These are phyloP conservation scores for Pulicaria dysenterica DNA, from an alignment of 129 eudicot species.

Conservation along the genomic window DNA sequence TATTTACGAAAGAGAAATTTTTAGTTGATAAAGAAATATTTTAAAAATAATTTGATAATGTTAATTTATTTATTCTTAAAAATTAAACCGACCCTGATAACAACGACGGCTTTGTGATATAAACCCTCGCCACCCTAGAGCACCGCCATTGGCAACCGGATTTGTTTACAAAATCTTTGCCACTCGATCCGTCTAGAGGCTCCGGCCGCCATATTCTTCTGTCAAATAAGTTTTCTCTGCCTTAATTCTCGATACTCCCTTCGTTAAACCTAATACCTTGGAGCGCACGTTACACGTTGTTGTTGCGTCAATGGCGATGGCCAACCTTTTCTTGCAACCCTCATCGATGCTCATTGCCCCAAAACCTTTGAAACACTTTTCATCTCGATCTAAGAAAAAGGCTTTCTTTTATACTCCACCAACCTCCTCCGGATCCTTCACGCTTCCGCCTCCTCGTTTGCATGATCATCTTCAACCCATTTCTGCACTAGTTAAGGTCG, in stretches of 20 bases:
- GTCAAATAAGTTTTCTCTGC: not conserved
- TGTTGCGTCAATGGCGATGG: constrained; percentile 27
- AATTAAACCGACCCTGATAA: too few species aligned
- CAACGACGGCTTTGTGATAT: too few species aligned
- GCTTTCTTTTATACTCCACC: constrained; percentile 22
- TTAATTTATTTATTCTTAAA: too few species aligned
- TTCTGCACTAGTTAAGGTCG: constrained; percentile 31
- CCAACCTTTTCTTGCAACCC: constrained; percentile 22
- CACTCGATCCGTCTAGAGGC: not conserved
- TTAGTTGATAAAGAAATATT: too few species aligned
- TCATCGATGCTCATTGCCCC: constrained; percentile 13
- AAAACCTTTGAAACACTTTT: not conserved
- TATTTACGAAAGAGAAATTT: too few species aligned
- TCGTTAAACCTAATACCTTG: constrained; percentile 8
- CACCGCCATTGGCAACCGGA: not conserved
- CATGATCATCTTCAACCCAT: constrained; percentile 9
- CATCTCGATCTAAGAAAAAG: constrained; percentile 19
- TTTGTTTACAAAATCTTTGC: not conserved
- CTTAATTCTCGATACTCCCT: not conserved
- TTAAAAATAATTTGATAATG: too few species aligned
- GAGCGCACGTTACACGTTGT: constrained; percentile 19
- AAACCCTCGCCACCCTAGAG: not conserved
- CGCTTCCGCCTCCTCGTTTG: constrained; percentile 7
- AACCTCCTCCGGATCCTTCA: constrained; percentile 10
- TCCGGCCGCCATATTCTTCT: not conserved